A percentile compares a stretch with the other conserved stretches of the same genome.
Conservation (phyloP, 768 basidiomycete genomes). For the Agaricus blazei region DNA sequence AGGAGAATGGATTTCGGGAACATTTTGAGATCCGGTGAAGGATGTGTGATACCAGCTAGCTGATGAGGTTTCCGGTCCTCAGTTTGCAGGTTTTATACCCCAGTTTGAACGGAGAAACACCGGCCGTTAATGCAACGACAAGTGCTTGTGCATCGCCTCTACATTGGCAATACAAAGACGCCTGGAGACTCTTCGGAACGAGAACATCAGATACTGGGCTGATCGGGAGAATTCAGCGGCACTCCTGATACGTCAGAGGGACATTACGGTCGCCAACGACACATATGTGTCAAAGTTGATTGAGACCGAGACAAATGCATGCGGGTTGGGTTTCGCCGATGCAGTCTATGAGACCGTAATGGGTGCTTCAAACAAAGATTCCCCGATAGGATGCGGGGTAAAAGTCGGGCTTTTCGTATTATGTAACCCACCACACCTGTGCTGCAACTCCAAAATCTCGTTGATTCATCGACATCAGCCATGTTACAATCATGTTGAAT, state of each 20-base stretch:
- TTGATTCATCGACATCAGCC: too few relatives aligned
- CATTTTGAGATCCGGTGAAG: background rate
- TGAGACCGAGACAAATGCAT: too few relatives aligned
- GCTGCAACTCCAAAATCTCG: too few relatives aligned
- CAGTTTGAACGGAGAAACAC: background rate
- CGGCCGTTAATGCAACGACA: background rate
- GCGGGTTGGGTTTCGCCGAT: too few relatives aligned
- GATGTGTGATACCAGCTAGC: background rate
- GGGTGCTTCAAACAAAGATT: too few relatives aligned
- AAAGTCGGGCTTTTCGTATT: too few relatives aligned
- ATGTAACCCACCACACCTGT: too few relatives aligned
- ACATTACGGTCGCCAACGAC: background rate
- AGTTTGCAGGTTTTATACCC: background rate
- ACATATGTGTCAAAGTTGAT: too few relatives aligned
- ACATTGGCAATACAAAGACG: background rate
- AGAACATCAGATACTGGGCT: background rate
- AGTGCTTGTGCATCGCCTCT: background rate
- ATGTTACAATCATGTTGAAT: too few relatives aligned
- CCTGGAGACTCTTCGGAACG: slow-evolving; percentile 1
- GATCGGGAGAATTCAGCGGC: background rate
- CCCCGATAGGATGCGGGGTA: too few relatives aligned
- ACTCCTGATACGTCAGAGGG: background rate
- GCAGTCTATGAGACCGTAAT: too few relatives aligned
- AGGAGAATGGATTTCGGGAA: slow-evolving; percentile 6
- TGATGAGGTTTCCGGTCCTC: background rate